Base-by-base conservation (phyloP, 345 rosid genomes). In the Camelina hispida region DNA sequence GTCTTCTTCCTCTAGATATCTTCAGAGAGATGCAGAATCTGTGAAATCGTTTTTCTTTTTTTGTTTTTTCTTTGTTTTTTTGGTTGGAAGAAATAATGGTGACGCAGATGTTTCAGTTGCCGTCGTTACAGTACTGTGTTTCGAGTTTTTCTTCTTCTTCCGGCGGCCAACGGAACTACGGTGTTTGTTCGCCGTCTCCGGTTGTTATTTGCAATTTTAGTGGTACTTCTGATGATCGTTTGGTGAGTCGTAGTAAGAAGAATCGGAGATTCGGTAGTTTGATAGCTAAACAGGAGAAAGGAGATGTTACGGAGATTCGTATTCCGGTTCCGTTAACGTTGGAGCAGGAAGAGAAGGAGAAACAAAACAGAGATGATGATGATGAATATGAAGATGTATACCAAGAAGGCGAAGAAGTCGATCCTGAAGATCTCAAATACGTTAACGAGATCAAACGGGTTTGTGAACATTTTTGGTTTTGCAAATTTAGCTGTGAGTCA, bases 381-480 rank as follows among this genome's bases (percentile, higher is more conserved):
- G 77, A 76, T 4, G 81, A 76, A 20, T 20, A 20, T 9, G 76
- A 72, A 3, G 75, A 80, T 0, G 66, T 66, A 0, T 59, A 63
- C 20, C 74, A 53, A 4, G 78, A 69, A 12, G 79, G 68, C 37
- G 83, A 71, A 17, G 74, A 57, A 1, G 30, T 28, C 30, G 78
- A 80, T 51, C 78, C 80, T 50, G 75, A 76, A 59, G 83, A 77
- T 73, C 79, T 80, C 17, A 73, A 80, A 77, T 70, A 46, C 66
- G 81, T 71, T 56, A 69, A 47, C 22, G 69, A 80, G 69, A 74
- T 83, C 53, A 76, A 83, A 77, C 77, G 80, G 73, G 85, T 83
- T 55, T 69, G 63, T 66, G 15, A 34, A 10, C 3, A 25, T 38
- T 10, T 38, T 43, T 30, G 7, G 17, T 9, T 65, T 40, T 58